These are phyloP conservation scores for Paulownia fortunei DNA, from an alignment of 257 asterid species.

Conservation along the genomic window DNA sequence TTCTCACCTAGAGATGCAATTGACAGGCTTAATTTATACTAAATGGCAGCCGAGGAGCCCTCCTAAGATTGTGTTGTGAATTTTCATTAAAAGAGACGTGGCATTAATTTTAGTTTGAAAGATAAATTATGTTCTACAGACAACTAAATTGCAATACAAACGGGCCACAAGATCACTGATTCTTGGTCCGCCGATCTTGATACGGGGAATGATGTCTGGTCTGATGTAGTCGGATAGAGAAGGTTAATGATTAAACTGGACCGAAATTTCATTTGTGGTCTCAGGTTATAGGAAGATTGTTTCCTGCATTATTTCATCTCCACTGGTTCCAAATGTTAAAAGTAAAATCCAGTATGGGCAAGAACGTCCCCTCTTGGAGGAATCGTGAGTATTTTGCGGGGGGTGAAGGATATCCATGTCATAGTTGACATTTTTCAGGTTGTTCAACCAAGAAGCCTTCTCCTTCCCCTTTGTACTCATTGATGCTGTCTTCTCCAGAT, in stretches of 20 bases:
- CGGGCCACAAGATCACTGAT: too few relatives aligned
- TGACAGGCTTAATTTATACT: too few relatives aligned
- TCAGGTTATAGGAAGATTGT: conserved; percentile 7
- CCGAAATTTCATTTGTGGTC: not conserved
- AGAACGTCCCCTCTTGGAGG: conserved; percentile 32
- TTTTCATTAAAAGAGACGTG: too few relatives aligned
- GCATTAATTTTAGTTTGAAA: too few relatives aligned
- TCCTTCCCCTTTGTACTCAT: conserved; percentile 23
- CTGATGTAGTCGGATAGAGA: too few relatives aligned
- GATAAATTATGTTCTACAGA: not conserved
- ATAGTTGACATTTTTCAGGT: conserved; percentile 18
- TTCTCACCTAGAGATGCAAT: too few relatives aligned
- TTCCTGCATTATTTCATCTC: conserved; percentile 18
- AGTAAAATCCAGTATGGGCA: conserved; percentile 44
- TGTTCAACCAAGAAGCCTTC: conserved; percentile 32
- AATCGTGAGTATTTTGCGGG: conserved; percentile 29
- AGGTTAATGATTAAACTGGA: too few relatives aligned
- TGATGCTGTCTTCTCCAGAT: too few relatives aligned
- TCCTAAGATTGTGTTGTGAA: too few relatives aligned
- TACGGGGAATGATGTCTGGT: too few relatives aligned
- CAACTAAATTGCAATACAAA: not conserved
- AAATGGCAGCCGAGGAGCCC: too few relatives aligned
- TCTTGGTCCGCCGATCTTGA: too few relatives aligned
- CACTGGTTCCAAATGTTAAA: conserved; percentile 28
- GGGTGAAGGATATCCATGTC: conserved; percentile 9